phyloP scores from a whole-genome alignment of 495 filamentous ascomycete genomes.

The Aspergillus olivimuriae region DNA sequence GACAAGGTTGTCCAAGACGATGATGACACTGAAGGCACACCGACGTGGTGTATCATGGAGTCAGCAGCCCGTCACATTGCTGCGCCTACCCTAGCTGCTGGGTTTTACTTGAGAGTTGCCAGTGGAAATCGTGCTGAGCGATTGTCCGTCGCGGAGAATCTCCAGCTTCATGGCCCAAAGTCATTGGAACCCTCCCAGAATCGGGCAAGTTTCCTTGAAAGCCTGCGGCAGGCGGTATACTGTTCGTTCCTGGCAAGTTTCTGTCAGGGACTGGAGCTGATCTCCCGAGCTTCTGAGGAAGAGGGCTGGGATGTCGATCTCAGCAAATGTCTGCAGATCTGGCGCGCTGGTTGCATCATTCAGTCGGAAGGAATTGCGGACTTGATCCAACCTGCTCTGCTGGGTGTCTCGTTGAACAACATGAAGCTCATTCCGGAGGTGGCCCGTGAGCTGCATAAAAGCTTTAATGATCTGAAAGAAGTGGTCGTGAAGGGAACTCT shows the following conservation, averaged over 20 bases:
- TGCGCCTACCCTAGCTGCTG: conserved; percentile 55
- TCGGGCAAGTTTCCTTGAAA: conserved; percentile 48
- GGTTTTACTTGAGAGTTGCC: conserved; percentile 60
- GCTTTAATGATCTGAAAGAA: conserved; percentile 47
- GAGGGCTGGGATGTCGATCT: conserved; percentile 61
- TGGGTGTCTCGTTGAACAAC: conserved; percentile 24
- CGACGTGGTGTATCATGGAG: conserved; percentile 58
- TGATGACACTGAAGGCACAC: conserved; percentile 62
- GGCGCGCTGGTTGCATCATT: conserved; percentile 72
- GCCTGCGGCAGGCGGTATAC: conserved; percentile 55
- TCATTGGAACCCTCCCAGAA: conserved; percentile 36
- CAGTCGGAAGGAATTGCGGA: conserved; percentile 60
- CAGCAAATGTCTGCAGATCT: conserved; percentile 56
- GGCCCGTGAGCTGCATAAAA: conserved; percentile 46
- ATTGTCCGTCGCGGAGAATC: conserved; percentile 36
- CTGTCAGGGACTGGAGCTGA: conserved; percentile 62
- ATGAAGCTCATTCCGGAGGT: conserved; percentile 45
- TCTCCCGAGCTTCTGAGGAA: conserved; percentile 52
- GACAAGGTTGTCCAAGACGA: conserved; percentile 75
- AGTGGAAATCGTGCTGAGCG: conserved; percentile 57
- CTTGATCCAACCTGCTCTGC: conserved; percentile 44
- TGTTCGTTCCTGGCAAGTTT: conserved; percentile 57
- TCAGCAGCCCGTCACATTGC: conserved; percentile 57
- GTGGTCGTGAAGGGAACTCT: conserved; percentile 51
- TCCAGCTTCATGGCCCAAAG: conserved; percentile 36